Evolutionary conservation across 1,139 yeast genomes (phyloP).

Genomic region (Suhomyces ambrosiae): DNA sequence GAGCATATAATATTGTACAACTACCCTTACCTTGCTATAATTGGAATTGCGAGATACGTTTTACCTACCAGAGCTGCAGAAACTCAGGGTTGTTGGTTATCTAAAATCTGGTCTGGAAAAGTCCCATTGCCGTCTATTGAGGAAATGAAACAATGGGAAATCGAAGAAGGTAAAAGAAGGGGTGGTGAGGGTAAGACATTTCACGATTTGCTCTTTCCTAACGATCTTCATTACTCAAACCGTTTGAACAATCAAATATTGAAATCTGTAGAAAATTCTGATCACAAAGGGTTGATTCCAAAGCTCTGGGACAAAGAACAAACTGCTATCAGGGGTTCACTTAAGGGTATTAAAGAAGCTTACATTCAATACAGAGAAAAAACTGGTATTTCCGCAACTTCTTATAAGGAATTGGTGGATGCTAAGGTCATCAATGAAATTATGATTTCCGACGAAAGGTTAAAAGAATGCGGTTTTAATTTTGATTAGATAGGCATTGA

Average conservation of each 20-base stretch:
- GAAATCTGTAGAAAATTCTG: slow-evolving; percentile 22
- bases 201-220: slow-evolving; percentile 50
- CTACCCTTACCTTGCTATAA: slow-evolving; percentile 59
- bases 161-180: slow-evolving; percentile 29
- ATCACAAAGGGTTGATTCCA: slow-evolving; percentile 35
- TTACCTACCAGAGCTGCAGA: slow-evolving; percentile 64
- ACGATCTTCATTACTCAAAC: slow-evolving; percentile 49
- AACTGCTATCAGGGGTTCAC: slow-evolving; percentile 32
- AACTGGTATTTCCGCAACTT: slow-evolving; percentile 31
- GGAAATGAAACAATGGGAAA: slow-evolving; percentile 44
- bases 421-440: slow-evolving; percentile 23
- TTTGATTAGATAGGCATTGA: slow-evolving; percentile 9
- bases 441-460: slow-evolving; percentile 22
- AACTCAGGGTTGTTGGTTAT: slow-evolving; percentile 57
- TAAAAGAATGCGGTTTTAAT: slow-evolving; percentile 20
- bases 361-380: slow-evolving; percentile 33
- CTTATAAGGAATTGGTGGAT: slow-evolving; percentile 35
- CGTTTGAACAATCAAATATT: slow-evolving; percentile 40
- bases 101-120: slow-evolving; percentile 55
- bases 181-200: slow-evolving; percentile 48
- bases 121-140: slow-evolving; percentile 44
- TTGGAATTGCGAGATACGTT: slow-evolving; percentile 53
- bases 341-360: slow-evolving; percentile 39
- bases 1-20: slow-evolving; percentile 52
- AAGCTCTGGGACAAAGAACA: slow-evolving; percentile 41